Percentiles rank a stretch among this genome's conserved stretches.
Conservation (phyloP, 768 basidiomycete genomes). For the Ephemerocybe angulata region DNA sequence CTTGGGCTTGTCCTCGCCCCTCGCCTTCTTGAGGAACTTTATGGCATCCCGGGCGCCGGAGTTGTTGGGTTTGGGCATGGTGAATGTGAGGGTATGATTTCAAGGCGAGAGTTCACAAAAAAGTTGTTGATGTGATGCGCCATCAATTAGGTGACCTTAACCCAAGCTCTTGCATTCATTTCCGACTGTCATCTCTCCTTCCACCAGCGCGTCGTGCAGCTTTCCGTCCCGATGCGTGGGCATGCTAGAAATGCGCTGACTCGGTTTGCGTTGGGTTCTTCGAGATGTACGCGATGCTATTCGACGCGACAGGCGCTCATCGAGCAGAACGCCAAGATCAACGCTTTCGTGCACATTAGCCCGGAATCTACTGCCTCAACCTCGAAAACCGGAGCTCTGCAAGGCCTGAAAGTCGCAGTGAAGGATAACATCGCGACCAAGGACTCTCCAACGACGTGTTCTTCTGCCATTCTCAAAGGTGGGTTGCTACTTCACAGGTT, state of each 20-base stretch:
- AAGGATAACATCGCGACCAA: slow-evolving; percentile 87
- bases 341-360: slow-evolving; percentile 50
- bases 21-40: slow-evolving; percentile 27
- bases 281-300: background rate
- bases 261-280: background rate
- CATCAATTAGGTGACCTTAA: background rate
- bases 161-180: background rate
- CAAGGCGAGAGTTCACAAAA: background rate
- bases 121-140: background rate
- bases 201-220: no score
- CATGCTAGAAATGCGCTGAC: background rate
- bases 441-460: slow-evolving; percentile 65
- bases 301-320: slow-evolving; percentile 24
- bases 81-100: background rate
- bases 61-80: slow-evolving; percentile 4
- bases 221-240: background rate
- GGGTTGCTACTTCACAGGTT: background rate
- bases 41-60: slow-evolving; percentile 9
- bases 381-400: slow-evolving; percentile 25
- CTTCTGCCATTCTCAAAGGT: slow-evolving; percentile 74
- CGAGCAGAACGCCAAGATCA: slow-evolving; percentile 41
- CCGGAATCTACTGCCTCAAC: slow-evolving; percentile 6
- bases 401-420: slow-evolving; percentile 56
- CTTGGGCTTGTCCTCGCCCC: slow-evolving; percentile 15
- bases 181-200: background rate